Percentiles rank a stretch among this genome's conserved stretches.
phyloP scores from a whole-genome alignment of 441 rosid genomes.

The Brassica hybrid region DNA sequence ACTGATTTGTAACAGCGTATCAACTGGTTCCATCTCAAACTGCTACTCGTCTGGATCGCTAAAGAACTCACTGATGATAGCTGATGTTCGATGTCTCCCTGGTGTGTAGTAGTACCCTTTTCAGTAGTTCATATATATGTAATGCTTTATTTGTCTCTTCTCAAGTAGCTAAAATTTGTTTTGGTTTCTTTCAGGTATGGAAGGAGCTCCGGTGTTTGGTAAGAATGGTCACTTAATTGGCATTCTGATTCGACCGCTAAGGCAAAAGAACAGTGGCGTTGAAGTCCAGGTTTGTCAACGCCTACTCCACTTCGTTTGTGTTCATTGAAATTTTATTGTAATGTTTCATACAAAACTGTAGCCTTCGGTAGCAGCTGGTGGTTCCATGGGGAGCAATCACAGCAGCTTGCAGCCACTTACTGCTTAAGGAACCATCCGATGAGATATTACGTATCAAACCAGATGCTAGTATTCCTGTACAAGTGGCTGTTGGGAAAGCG shows the following conservation, averaged over 20 bases:
- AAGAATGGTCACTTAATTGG: constrained; percentile 69
- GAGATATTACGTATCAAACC: too few species aligned
- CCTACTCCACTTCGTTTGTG: constrained; percentile 16
- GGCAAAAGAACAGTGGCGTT: constrained; percentile 79
- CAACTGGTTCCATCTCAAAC: constrained; percentile 84
- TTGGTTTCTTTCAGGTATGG: constrained; percentile 74
- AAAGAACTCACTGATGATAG: constrained; percentile 73
- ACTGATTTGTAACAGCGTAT: constrained; percentile 61
- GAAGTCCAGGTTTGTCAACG: constrained; percentile 85
- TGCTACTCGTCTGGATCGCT: constrained; percentile 71
- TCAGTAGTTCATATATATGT: too few species aligned
- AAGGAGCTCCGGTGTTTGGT: constrained; percentile 89
- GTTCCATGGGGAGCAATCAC: constrained; percentile 99
- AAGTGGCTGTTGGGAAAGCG: constrained; percentile 60
- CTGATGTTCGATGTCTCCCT: constrained; percentile 95
- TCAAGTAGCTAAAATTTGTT: constrained; percentile 28
- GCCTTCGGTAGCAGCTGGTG: constrained; percentile 98
- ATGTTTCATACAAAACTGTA: constrained; percentile 73
- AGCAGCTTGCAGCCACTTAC: constrained; percentile 81
- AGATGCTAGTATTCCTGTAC: too few species aligned
- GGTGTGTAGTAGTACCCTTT: constrained; percentile 63
- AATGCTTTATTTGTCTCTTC: constrained; percentile 31
- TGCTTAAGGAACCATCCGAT: constrained; percentile 61
- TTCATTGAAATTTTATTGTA: constrained; percentile 45
- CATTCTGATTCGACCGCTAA: constrained; percentile 77